Evolutionary conservation across 495 filamentous ascomycete species (phyloP), one percentile per base, ranked within the genome.

Genomic region (Neurospora sp.): DNA sequence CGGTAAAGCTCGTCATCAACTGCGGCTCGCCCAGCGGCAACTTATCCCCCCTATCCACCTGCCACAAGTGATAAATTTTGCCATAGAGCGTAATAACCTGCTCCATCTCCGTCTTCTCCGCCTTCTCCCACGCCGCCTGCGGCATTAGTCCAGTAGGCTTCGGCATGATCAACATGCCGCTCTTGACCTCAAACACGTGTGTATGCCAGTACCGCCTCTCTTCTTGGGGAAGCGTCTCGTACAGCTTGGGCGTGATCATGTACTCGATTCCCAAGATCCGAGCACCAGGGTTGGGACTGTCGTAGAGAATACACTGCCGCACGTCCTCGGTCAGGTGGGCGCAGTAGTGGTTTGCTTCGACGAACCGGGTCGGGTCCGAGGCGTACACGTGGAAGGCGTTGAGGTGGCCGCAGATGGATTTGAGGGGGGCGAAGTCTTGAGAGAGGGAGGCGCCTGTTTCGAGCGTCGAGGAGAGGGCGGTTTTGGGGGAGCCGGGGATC

Each of bases 11-110:
- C 48, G 86, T 89, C 93, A 96, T 95, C 74, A 97, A 81, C 82
- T 91, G 81, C 73, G 93, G 92, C 80, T 83, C 82, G 0, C 93
- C 93, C 71, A 96, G 77, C 27, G 93, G 92, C 75, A 97, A 75
- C 74, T 87, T 78, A 77, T 96, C 88, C 7, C 94, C 93, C n/a
- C 88, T 83, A 78, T 96, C 93, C 38, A 90, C 87, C 85, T 96
- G 93, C 94, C 94, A 97, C 69, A 96, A 83, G 77, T 94, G 94
- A 81, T 90, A 97, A n/a, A 90, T 89, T 81, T 97, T 96, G n/a
- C 93, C 94, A 74, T 97, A 97, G 7, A 95, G 75, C 16, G 84
- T 80, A 3, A 90, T 78, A 8, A 95, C 83, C 73, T 92, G 84
- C 75, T 89, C 84, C 93, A 97, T 95, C 82, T 94, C 92, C 31